Conservation (phyloP, 208 protist genomes). For the Borovskyia barvae region DNA sequence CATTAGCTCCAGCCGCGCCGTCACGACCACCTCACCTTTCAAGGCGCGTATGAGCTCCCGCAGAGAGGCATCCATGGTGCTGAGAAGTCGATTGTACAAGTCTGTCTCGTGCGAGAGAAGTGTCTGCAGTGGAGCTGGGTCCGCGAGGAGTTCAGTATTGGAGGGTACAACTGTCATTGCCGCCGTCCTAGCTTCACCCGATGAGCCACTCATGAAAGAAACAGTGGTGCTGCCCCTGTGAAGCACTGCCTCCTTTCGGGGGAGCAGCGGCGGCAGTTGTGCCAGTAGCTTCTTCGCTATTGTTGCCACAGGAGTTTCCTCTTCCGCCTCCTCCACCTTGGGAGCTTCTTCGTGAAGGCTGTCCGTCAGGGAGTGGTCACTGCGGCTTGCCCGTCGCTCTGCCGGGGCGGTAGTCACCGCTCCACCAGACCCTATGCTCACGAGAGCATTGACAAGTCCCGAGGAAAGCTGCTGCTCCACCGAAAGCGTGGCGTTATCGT, state of each 20-base stretch:
- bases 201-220: slow-evolving; percentile 25
- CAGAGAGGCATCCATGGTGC: slow-evolving; percentile 48
- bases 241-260: slow-evolving; percentile 36
- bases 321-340: slow-evolving; percentile 12
- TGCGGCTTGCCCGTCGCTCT: slow-evolving; percentile 42
- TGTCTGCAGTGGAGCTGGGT: slow-evolving; percentile 73
- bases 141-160: slow-evolving; percentile 21
- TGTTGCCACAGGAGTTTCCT: slow-evolving; percentile 40
- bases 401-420: slow-evolving; percentile 14
- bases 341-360: no score
- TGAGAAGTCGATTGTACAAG: slow-evolving; percentile 80
- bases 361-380: slow-evolving; percentile 20
- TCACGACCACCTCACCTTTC: slow-evolving; percentile 90
- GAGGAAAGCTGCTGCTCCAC: slow-evolving; percentile 62
- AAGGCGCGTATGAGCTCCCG: slow-evolving; percentile 73
- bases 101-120: slow-evolving; percentile 88
- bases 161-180: background rate
- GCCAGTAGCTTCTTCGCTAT: slow-evolving; percentile 49
- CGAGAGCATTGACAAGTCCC: slow-evolving; percentile 41
- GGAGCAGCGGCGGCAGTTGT: slow-evolving; percentile 52
- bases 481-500: slow-evolving; percentile 93
- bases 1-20: slow-evolving; percentile 67
- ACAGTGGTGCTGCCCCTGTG: slow-evolving; percentile 16
- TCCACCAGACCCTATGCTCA: slow-evolving; percentile 48
- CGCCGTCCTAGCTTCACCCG: background rate